Conservation (phyloP, 768 basidiomycete genomes). For the Steccherinum ochraceum region DNA sequence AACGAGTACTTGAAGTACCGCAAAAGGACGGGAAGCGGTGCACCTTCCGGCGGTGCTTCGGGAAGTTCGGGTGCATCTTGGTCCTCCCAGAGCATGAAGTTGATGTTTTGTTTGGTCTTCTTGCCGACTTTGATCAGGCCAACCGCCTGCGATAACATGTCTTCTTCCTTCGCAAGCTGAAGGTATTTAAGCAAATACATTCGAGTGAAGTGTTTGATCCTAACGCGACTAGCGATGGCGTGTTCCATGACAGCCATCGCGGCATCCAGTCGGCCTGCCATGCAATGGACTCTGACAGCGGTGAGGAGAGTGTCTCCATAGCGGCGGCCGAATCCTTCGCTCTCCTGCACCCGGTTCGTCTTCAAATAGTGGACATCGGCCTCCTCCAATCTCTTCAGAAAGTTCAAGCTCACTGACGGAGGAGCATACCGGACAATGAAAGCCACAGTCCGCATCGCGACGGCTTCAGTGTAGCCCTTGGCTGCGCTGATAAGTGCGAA, state of each 20-base stretch:
- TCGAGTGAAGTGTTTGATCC: constrained; percentile 32
- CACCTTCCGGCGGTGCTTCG: neutral
- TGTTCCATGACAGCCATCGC: constrained; percentile 43
- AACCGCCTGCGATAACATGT: neutral
- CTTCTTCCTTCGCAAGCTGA: neutral
- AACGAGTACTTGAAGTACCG: neutral
- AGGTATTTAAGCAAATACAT: constrained; percentile 9
- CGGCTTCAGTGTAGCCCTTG: constrained; percentile 34
- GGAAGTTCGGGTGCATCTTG: neutral
- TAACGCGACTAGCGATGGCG: constrained; percentile 21
- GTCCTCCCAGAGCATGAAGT: neutral
- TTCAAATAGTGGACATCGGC: constrained; percentile 20
- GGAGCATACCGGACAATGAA: constrained; percentile 38
- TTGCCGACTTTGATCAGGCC: neutral
- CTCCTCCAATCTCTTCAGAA: constrained; percentile 28
- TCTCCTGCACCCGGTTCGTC: too few species aligned
- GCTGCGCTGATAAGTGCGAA: constrained; percentile 39
- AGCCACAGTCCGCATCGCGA: constrained; percentile 22
- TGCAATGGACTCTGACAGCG: constrained; percentile 36
- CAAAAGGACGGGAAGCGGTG: neutral
- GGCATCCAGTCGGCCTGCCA: constrained; percentile 29
- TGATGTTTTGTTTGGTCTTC: neutral
- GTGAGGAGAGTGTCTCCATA: constrained; percentile 23
- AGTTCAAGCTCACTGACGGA: constrained; percentile 26
- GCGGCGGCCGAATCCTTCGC: neutral